Conservation (phyloP, 2,329 filamentous ascomycete species). For the Xylaria sp. region DNA sequence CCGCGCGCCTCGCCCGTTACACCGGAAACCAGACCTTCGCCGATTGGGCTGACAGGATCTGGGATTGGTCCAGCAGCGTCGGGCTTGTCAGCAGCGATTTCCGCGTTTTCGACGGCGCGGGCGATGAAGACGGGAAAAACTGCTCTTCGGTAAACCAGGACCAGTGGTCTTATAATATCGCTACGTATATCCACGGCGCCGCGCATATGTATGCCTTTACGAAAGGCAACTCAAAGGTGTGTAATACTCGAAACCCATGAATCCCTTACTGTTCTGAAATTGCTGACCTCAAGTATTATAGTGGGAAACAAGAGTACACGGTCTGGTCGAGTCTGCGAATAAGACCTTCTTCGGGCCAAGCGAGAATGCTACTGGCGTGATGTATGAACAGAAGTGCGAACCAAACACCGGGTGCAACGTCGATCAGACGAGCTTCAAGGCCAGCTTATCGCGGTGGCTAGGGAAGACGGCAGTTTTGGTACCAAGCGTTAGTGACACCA, state of each 20-base stretch:
- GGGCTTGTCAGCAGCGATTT: constrained; percentile 43
- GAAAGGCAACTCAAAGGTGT: constrained; percentile 25
- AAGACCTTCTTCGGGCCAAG: constrained; percentile 33
- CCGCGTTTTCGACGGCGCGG: constrained; percentile 43
- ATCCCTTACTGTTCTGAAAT: background rate
- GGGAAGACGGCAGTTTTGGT: constrained; percentile 39
- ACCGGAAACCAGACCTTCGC: constrained; percentile 60
- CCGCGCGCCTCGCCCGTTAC: constrained; percentile 57
- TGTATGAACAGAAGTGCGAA: constrained; percentile 45
- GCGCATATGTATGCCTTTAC: constrained; percentile 48
- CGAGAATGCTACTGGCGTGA: constrained; percentile 32
- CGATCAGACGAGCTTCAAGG: constrained; percentile 41
- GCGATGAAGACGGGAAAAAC: constrained; percentile 38
- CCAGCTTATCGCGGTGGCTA: constrained; percentile 35
- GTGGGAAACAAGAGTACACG: constrained; percentile 39
- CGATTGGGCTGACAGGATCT: constrained; percentile 59
- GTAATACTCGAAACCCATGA: background rate
- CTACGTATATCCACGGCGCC: constrained; percentile 44
- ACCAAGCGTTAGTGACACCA: constrained; percentile 34
- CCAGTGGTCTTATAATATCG: constrained; percentile 49
- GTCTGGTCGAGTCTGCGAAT: constrained; percentile 37
- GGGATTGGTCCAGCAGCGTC: constrained; percentile 47
- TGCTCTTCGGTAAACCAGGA: constrained; percentile 32
- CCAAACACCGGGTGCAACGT: constrained; percentile 41
- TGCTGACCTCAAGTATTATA: background rate